Conservation (phyloP, 331 rosid species). For the Quercus lobata region DNA sequence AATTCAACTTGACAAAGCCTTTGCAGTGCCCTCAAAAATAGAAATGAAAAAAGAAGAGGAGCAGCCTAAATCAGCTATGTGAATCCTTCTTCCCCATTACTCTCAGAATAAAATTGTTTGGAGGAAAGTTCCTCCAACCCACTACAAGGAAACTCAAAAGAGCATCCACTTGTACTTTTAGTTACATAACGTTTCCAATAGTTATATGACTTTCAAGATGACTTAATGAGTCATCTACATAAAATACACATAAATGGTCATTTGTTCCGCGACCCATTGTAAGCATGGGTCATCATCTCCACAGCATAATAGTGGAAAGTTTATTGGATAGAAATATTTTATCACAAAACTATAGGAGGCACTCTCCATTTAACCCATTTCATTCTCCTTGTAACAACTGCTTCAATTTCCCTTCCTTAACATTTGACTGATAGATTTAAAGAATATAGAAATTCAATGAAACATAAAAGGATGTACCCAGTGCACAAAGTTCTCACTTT, state of each 20-base stretch:
- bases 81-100: background rate
- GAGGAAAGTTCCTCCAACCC: too few species aligned
- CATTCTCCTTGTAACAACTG: background rate
- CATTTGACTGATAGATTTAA: background rate
- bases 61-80: background rate
- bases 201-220: too few species aligned
- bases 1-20: background rate
- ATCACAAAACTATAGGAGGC: background rate
- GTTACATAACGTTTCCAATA: too few species aligned
- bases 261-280: accelerated
- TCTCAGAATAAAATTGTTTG: background rate
- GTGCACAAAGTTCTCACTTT: too few species aligned
- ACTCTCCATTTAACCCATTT: background rate
- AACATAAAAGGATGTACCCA: too few species aligned
- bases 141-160: too few species aligned
- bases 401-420: background rate
- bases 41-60: background rate
- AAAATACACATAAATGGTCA: too few species aligned
- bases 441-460: background rate
- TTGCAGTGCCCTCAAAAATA: background rate
- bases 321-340: background rate
- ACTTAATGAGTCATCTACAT: too few species aligned
- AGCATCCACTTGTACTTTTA: too few species aligned
- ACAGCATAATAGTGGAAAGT: background rate
- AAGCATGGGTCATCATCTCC: background rate